Evolutionary conservation across 202 grass and related monocot genomes (phyloP), one percentile per base, ranked within the genome.

Genomic region (Dendrocalamus latiflorus): DNA sequence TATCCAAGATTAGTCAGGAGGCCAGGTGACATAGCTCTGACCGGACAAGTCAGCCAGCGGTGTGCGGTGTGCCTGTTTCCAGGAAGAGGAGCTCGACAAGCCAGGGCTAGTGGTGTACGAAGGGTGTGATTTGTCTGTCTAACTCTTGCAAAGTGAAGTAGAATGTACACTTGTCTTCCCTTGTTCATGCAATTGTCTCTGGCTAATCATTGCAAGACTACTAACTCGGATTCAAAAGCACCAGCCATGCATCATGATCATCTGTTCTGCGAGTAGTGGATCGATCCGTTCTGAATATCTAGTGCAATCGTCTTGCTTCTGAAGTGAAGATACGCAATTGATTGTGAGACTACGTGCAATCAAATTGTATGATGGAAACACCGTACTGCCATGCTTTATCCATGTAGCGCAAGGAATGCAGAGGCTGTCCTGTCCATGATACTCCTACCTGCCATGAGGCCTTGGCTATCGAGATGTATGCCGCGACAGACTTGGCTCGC

Each of bases 1-100:
- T 95, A 95, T 60, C 95, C 95, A 70, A 87, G 95, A 74, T 65
- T 98, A 76, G 86, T 95, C 33, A 84, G 85, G 83, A 80, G 87
- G 67, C 85, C 93, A 4, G 91, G 83, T 42, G 93, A 95, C 76
- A 95, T 92, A 75, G 96, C 93, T 21, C 85, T 98, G 76, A 98
- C 87, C 9, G 91, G 96, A 64, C 75, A 95, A 81, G 89, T 95
- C 24, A 95, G 85, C 85, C 96, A 95, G n/a, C n/a, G n/a, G n/a
- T n/a, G n/a, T n/a, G 63, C 85, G 91, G 33, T 98, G 96, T 56
- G 93, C 90, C 15, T 98, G 93, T 76, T 89, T 91, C 77, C 90
- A 78, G 72, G 83, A 95, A 83, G 89, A 81, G 45, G 95, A 91
- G 74, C 93, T 98, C 39, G 78, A 71, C 8, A 83, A 84, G 42